Evolutionary conservation across 2,329 filamentous ascomycete species (phyloP), one percentile per base, ranked within the genome.

Genomic region (Helicocarpus griseus): DNA sequence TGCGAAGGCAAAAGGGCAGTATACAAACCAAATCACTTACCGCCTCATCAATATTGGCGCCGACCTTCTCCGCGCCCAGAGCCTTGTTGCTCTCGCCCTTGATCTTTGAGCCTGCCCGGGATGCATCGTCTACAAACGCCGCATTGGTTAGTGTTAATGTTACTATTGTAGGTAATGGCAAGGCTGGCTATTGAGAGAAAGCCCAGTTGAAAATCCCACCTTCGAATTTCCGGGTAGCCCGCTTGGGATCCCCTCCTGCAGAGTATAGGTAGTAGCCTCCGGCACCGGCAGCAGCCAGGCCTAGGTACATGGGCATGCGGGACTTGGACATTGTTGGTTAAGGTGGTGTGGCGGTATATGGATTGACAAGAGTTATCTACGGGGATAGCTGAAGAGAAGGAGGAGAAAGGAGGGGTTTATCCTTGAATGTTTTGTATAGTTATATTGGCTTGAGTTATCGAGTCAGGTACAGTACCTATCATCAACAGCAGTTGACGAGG

Each of bases 261-360:
- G 73, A 77, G 77, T 95, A 98, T 56, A 97, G 79, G 76, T 97
- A 97, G 78, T 95, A 97, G 40, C 86, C 89, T 53, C 83, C 74
- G 57, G 82, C 85, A 61, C 80, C 81, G 29, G 78, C 84, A 58
- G 80, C 82, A 54, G 76, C 79, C 59, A 82, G 70, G 61, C 83
- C 67, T 29, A 73, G 58, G 60, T 65, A 69, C 36, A 70, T 51
- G 17, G 61, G 60, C 33, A 64, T 60, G 51, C 67, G 64, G 55
- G 57, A 67, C 56, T 68, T 68, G 19, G 66, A 63, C 66, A 69
- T 68, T 38, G 36, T 64, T 52, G 21, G 33, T 44, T 46, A n/a
- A 17, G 6, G 38, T 56, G 28, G 31, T 41, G 11, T 14, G 13
- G 49, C 28, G 39, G 19, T 11, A 31, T 50, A 7, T 50, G 21